A percentile compares a stretch with the other conserved stretches of the same genome.
Conservation (phyloP, 1,139 yeast species). For the Debaryomyces robertsiae region DNA sequence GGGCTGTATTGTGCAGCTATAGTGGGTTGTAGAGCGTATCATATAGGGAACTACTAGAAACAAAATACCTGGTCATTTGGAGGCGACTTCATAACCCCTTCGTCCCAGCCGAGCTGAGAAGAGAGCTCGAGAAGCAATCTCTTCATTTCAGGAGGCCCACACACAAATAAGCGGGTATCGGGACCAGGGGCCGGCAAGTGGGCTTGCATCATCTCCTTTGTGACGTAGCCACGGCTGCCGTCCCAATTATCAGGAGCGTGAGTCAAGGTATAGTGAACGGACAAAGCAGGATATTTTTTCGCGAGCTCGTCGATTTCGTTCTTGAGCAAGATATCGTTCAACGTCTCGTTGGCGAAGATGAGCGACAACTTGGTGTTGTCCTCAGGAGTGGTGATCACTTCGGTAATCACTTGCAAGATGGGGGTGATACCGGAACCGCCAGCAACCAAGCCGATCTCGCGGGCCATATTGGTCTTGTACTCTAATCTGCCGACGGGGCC, state of each 20-base stretch:
- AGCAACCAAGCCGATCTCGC: slow-evolving; percentile 69
- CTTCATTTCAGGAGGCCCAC: slow-evolving; percentile 81
- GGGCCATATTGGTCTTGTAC: slow-evolving; percentile 60
- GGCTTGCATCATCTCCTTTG: slow-evolving; percentile 55
- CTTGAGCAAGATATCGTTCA: slow-evolving; percentile 68
- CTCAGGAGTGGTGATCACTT: slow-evolving; percentile 65
- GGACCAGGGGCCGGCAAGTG: slow-evolving; percentile 52
- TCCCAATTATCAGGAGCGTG: slow-evolving; percentile 47
- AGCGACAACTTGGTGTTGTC: slow-evolving; percentile 62
- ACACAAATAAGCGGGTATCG: slow-evolving; percentile 59
- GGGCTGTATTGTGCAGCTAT: too few species aligned
- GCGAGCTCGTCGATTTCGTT: slow-evolving; percentile 71
- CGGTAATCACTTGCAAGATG: slow-evolving; percentile 65
- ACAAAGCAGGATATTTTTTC: slow-evolving; percentile 60
- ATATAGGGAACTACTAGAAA: slow-evolving; percentile 36
- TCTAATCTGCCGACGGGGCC: slow-evolving; percentile 78
- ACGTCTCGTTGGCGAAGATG: slow-evolving; percentile 71
- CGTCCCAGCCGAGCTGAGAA: slow-evolving; percentile 63
- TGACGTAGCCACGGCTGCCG: slow-evolving; percentile 57
- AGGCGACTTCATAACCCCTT: slow-evolving; percentile 49
- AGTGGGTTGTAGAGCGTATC: too few species aligned
- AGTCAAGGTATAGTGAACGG: slow-evolving; percentile 45
- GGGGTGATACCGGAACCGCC: slow-evolving; percentile 87
- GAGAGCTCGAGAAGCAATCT: slow-evolving; percentile 50
- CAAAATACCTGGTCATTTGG: slow-evolving; percentile 72